These are phyloP conservation scores for Auricularia cornea DNA, from an alignment of 768 basidiomycete genomes.

Conservation along the genomic window DNA sequence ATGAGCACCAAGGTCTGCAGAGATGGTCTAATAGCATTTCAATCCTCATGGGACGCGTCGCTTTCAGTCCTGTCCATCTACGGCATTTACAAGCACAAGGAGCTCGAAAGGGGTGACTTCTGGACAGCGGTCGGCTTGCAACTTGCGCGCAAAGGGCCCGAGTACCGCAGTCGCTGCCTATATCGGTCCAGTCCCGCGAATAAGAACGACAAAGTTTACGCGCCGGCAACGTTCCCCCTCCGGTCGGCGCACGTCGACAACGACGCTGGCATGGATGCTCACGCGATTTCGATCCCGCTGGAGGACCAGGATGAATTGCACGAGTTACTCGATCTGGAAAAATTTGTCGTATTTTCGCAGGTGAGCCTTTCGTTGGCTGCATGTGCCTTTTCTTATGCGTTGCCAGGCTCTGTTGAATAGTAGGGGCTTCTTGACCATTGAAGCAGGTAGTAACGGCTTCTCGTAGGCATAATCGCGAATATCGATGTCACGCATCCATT, in stretches of 20 bases:
- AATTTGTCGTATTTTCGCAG: slow-evolving; percentile 36
- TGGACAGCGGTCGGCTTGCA: slow-evolving; percentile 41
- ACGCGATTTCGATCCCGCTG: not conserved
- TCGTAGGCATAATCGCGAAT: slow-evolving; percentile 43
- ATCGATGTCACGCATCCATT: slow-evolving; percentile 32
- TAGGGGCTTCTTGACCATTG: too few species aligned
- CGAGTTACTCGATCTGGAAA: slow-evolving; percentile 50
- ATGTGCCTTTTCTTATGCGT: not conserved
- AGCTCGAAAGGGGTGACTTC: slow-evolving; percentile 31
- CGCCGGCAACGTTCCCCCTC: slow-evolving; percentile 44
- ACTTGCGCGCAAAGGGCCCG: slow-evolving; percentile 35
- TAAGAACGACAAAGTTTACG: slow-evolving; percentile 33
- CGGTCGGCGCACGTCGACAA: slow-evolving; percentile 16
- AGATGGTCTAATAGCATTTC: slow-evolving; percentile 16
- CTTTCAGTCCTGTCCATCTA: slow-evolving; percentile 39
- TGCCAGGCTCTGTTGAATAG: slow-evolving; percentile 28
- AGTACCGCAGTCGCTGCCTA: slow-evolving; percentile 46
- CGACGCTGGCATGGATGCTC: not conserved
- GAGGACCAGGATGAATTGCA: slow-evolving; percentile 32
- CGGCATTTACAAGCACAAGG: slow-evolving; percentile 41
- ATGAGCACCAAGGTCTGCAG: not conserved
- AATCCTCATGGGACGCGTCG: not conserved
- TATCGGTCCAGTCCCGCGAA: slow-evolving; percentile 30
- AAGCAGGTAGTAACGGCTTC: too few species aligned
- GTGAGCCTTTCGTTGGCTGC: slow-evolving; percentile 15